Evolutionary conservation across 2,329 filamentous ascomycete genomes (phyloP).

Genomic region (Malbranchea cinnamomea): DNA sequence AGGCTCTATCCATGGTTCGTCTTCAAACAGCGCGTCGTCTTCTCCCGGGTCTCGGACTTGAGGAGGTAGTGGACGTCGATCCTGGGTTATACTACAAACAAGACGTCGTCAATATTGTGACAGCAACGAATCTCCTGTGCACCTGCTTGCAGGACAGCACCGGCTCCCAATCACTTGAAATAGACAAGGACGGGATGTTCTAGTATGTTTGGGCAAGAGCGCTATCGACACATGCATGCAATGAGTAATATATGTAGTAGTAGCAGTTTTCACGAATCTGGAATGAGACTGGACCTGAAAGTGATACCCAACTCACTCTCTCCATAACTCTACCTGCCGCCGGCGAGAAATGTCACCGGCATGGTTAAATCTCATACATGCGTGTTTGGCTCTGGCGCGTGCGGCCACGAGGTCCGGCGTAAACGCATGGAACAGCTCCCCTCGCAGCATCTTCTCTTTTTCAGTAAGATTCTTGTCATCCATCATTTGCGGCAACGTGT

Average conservation of each 20-base stretch:
- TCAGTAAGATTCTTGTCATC: slow-evolving; percentile 12
- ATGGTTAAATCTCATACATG: slow-evolving; percentile 49
- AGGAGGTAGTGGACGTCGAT: slow-evolving; percentile 49
- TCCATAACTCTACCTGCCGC: slow-evolving; percentile 51
- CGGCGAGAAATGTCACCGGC: slow-evolving; percentile 46
- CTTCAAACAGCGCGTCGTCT: slow-evolving; percentile 49
- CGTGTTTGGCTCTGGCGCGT: slow-evolving; percentile 46
- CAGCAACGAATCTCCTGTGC: no score
- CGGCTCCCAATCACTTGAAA: no score
- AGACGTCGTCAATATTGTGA: slow-evolving; percentile 1
- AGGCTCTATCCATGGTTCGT: slow-evolving; percentile 53
- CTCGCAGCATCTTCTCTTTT: slow-evolving; percentile 41
- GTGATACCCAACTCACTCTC: slow-evolving; percentile 59
- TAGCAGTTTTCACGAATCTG: no score
- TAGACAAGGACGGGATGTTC: slow-evolving; percentile 3
- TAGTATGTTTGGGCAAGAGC: no score
- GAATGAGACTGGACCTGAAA: no score
- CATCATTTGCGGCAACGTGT: no score
- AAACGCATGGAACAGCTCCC: slow-evolving; percentile 63
- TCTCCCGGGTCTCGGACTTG: slow-evolving; percentile 40
- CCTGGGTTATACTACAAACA: slow-evolving; percentile 42
- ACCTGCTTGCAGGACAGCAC: no score
- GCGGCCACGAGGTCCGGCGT: slow-evolving; percentile 50
- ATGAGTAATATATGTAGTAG: no score
- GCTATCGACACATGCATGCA: no score